Conservation (phyloP, 257 asterid species). For the Asclepias syriaca region DNA sequence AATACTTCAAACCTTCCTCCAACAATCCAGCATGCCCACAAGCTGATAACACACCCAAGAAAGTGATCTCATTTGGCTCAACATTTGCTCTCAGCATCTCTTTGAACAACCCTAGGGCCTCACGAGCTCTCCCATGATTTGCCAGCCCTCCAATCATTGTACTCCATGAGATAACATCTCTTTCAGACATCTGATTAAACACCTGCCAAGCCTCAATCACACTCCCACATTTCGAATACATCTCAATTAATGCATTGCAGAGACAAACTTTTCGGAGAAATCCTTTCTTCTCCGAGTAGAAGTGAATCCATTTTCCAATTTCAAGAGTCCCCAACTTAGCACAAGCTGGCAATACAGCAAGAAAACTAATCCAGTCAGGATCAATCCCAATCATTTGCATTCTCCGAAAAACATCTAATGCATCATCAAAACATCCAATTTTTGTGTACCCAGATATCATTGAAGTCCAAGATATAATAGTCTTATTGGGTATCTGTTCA, state of each 20-base stretch:
- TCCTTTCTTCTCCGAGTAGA: constrained; percentile 48
- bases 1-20: constrained; percentile 51
- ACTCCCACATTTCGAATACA: constrained; percentile 81
- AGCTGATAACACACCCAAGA: constrained; percentile 70
- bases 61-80: constrained; percentile 68
- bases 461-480: constrained; percentile 63
- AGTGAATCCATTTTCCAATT: constrained; percentile 73
- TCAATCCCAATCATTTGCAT: constrained; percentile 64
- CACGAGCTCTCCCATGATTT: constrained; percentile 65
- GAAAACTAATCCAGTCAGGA: constrained; percentile 78
- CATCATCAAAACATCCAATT: constrained; percentile 48
- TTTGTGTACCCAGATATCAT: constrained; percentile 71
- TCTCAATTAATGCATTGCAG: constrained; percentile 72
- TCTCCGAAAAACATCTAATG: constrained; percentile 54
- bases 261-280: constrained; percentile 40
- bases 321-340: constrained; percentile 70
- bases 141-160: constrained; percentile 72
- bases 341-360: constrained; percentile 65
- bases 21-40: constrained; percentile 70
- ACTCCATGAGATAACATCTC: constrained; percentile 76
- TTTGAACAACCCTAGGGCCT: constrained; percentile 47
- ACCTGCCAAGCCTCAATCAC: constrained; percentile 50
- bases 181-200: constrained; percentile 40
- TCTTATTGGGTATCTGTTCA: constrained; percentile 51
- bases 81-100: constrained; percentile 45